A percentile compares a stretch with the other conserved stretches of the same genome.
Conservation (phyloP, 345 rosid species). For the Arabis alpina region DNA sequence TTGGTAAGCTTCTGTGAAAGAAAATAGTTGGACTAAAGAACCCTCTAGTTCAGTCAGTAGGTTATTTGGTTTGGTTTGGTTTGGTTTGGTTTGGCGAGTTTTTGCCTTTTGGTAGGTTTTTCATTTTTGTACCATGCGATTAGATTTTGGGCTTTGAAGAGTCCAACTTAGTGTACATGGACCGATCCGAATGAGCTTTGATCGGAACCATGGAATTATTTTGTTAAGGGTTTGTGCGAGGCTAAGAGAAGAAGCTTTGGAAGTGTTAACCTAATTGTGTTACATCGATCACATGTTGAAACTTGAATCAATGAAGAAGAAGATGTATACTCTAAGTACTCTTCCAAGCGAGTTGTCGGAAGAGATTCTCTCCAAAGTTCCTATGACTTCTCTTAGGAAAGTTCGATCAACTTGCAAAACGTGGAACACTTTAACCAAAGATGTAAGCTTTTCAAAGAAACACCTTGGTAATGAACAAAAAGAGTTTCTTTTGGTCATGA, state of each 20-base stretch:
- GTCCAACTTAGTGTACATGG: neutral
- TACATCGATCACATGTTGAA: neutral
- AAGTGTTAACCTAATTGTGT: neutral
- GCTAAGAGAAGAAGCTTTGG: too few relatives aligned
- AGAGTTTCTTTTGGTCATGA: too few relatives aligned
- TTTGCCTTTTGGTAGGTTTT: too few relatives aligned
- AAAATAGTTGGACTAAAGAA: neutral
- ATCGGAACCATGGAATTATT: too few relatives aligned
- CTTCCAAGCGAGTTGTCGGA: neutral
- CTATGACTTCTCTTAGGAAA: neutral
- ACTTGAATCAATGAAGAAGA: neutral
- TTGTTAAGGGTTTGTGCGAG: too few relatives aligned
- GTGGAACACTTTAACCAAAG: neutral
- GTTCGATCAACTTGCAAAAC: neutral
- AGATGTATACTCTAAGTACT: too few relatives aligned
- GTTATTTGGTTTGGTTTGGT: neutral
- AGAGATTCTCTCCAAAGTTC: neutral
- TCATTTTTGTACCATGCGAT: too few relatives aligned
- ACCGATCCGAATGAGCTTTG: too few relatives aligned
- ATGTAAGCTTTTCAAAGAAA: neutral
- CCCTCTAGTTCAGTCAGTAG: neutral
- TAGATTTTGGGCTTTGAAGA: too few relatives aligned
- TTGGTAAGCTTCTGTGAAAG: slow-evolving; percentile 19
- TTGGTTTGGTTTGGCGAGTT: too few relatives aligned
- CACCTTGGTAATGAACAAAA: too few relatives aligned